Base-by-base conservation (phyloP, 176 grass and related monocot species). In the Pontederia crassipes region DNA sequence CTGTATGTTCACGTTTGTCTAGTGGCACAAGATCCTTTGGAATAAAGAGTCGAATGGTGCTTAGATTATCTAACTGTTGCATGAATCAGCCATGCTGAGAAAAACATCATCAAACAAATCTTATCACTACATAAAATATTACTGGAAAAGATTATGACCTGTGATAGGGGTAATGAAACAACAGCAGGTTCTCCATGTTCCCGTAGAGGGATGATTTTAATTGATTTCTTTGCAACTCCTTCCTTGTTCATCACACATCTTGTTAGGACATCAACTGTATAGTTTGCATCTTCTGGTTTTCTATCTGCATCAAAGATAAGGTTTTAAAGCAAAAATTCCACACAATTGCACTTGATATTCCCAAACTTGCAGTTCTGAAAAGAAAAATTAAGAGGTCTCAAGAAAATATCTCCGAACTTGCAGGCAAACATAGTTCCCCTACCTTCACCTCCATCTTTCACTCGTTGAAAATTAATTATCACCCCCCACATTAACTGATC, bases 11-110 rank as follows among this genome's bases (percentile, higher is more conserved):
- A 65, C 84, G 81, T 60, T 66, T 62, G 81, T 97, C 93, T 72
- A 77, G 70, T 73, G 93, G 81, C 55, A 97, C 75, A 54, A 97
- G 77, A 70, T 97, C 93, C 59, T 97, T 91, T 58, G 87, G 79
- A 71, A 97, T 97, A 71, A 82, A 77, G 65, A 97, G 74, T 10
- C 87, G 87, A 28, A 90, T 72, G 4, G 81, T 97, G 48, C 92
- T 97, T 71, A 97, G 65, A 59, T 66, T 80, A 65, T 97, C 81
- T 17, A 97, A 78, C 92, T 97, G 82, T 61, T 55, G 55, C 10
- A 68, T 17, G 63, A 50, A 66, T 83, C 48, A 66, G 59, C 12
- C 59, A 13, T 66, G 46, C 52, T 82, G 68, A 76, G 18, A 2
- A 46, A 57, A 47, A 72, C 17, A 48, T 9, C 28, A 48, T 11